Base-by-base conservation (phyloP, 495 filamentous ascomycete species). In the Pyronema domesticum region DNA sequence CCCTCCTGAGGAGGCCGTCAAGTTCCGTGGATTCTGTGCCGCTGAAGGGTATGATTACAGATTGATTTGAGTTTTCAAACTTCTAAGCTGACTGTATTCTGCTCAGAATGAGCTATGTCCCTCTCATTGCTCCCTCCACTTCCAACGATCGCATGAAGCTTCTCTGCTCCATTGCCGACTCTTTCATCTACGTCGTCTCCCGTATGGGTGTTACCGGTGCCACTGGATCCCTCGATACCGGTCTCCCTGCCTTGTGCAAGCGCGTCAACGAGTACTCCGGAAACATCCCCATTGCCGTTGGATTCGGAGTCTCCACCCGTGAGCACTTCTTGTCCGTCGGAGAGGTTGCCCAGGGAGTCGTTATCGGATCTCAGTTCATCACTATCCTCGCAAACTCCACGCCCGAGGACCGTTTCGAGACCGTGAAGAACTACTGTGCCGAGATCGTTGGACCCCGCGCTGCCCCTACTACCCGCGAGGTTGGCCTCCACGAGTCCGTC, bases 101-200 rank as follows among this genome's bases (percentile, higher is more conserved):
- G 11, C 48, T 23, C 60, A 84, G 86, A 8, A 75, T 98, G 33
- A 95, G 88, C 1, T 99, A 95, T 67, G 81, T 99, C 10, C 91
- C 91, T 3, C 75, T 99, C 7, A 94, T 99, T 63, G 89, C 91
- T 11, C 91, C 91, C 17, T 80, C 89, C 2, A 95, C 91, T 1
- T 89, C 87, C n/a, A 84, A 91, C 54, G 68, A 77, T 45, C 85
- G 91, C 54, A 89, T 96, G 86, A 88, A 88, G 70, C 72, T 94
- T 3, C 79, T 99, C 18, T 99, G 91, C 76, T 81, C 85, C 69
- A 93, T 99, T 48, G 91, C 93, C 60, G 89, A 96, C 69, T 94
- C 88, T 7, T 99, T 99, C 73, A 93, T 99, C 70, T 99, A 99
- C 67, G 91, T 99, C 54, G 93, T 96, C 17, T 96, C 91, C 2